Percentiles rank a stretch among this genome's conserved stretches.
These are phyloP conservation scores for Suillus discolor DNA, from an alignment of 768 basidiomycete genomes.

Conservation along the genomic window DNA sequence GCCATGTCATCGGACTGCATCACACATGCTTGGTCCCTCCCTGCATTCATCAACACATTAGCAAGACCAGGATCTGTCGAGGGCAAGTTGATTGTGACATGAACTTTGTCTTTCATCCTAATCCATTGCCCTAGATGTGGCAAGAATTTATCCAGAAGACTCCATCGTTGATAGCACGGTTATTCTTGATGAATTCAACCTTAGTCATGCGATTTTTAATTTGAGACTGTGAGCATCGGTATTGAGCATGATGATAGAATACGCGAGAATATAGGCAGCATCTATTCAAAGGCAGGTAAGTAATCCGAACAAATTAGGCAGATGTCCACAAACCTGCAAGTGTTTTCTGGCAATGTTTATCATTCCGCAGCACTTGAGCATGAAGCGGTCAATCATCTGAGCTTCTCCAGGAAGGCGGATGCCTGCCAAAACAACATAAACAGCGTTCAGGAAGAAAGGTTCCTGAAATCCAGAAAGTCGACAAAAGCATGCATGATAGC, in stretches of 20 bases:
- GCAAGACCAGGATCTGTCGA: slow-evolving; percentile 71
- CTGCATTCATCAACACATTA: slow-evolving; percentile 83
- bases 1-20: slow-evolving; percentile 96
- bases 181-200: slow-evolving; percentile 89
- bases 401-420: slow-evolving; percentile 95
- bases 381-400: slow-evolving; percentile 98
- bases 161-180: slow-evolving; percentile 93
- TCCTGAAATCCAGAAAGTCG: slow-evolving; percentile 85
- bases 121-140: slow-evolving; percentile 86
- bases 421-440: slow-evolving; percentile 90
- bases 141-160: slow-evolving; percentile 79
- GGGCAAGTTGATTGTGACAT: slow-evolving; percentile 47
- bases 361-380: slow-evolving; percentile 99
- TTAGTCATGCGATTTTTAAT: slow-evolving; percentile 95
- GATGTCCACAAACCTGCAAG: slow-evolving; percentile 66
- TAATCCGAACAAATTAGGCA: slow-evolving; percentile 13
- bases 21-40: slow-evolving; percentile 93
- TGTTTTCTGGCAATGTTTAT: slow-evolving; percentile 89
- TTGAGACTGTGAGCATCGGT: slow-evolving; percentile 96
- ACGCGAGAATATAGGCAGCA: slow-evolving; percentile 92
- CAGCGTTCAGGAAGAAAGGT: slow-evolving; percentile 87
- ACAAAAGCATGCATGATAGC: slow-evolving; percentile 98
- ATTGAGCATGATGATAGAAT: slow-evolving; percentile 94
- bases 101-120: slow-evolving; percentile 97
- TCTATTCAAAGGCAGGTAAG: slow-evolving; percentile 47